Base-by-base conservation (phyloP, 2,329 filamentous ascomycete species). In the Cladophialophora exuberans region DNA sequence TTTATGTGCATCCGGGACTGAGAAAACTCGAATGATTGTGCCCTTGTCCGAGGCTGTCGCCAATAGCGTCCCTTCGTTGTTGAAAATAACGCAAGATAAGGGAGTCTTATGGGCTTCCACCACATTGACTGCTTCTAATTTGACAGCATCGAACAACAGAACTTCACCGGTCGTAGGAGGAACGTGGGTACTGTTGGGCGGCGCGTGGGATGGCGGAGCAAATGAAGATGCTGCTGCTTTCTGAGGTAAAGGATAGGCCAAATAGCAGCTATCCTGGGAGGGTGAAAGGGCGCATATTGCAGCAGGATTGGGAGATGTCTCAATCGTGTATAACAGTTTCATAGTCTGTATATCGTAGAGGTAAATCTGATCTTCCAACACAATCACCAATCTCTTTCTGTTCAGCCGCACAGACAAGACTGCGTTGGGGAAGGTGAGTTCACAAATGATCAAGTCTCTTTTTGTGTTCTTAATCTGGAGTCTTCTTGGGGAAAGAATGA, bases 291-390 rank as follows among this genome's bases (percentile, higher is more conserved):
- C 89, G 73, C 91, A 96, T 57, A 97, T 94, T 28, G 90, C 91
- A 83, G 59, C 15, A 1, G 92, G 90, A 67, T 99, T 99, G 5
- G 94, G 90, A 3, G 93, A 97, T 4, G 93, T 97, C 56, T 91
- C 85, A 62, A 97, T 96, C 4, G 90, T 96, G 72, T 91, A 88
- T 35, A 97, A 80, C 55, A 97, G 83, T 66, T 89, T 93, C 93
- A 99, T 97, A 70, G 97, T 97, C 73, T 92, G 91, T 63, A 99
- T 97, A 72, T 99, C 94, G 76, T 99, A 99, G 44, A 99, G 82
- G 74, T 97, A 99, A 60, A 97, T 96, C 70, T 96, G 89, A 66
- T 96, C 91, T 71, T 99, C 94, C 53, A 97, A 81, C 11, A 97
- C 87, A 26, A 99, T 92, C 10, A 94, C 90, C 22, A 99, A 82